Evolutionary conservation across 495 filamentous ascomycete genomes (phyloP).

Genomic region (Clavariopsis aquatica): DNA sequence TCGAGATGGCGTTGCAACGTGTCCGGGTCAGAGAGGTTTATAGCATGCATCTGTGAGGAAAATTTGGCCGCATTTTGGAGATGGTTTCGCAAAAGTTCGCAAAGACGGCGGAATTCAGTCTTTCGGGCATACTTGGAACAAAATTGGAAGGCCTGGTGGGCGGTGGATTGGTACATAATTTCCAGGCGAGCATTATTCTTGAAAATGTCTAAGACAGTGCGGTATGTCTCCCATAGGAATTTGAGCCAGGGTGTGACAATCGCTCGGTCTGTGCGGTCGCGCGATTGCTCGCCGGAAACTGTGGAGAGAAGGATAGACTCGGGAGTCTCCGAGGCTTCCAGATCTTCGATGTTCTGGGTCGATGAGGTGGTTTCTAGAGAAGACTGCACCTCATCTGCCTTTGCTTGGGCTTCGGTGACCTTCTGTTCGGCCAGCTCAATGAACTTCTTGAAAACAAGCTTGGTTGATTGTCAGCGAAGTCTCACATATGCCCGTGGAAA

Average conservation of each 20-base stretch:
- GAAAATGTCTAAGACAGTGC: constrained; percentile 95
- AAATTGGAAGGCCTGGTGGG: constrained; percentile 97
- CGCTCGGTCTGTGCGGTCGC: constrained; percentile 93
- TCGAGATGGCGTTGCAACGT: constrained; percentile 96
- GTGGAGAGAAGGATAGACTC: constrained; percentile 97
- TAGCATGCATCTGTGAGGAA: constrained; percentile 97
- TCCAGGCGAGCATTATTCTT: constrained; percentile 98
- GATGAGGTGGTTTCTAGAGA: constrained; percentile 70
- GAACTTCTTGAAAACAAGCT: constrained; percentile 92
- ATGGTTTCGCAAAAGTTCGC: constrained; percentile 96
- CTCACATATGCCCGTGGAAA: background rate
- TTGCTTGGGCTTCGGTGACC: constrained; percentile 92
- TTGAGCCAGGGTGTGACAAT: constrained; percentile 99
- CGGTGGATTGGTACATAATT: constrained; percentile 96
- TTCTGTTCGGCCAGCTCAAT: constrained; percentile 96
- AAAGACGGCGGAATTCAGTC: constrained; percentile 97
- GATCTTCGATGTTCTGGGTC: constrained; percentile 81
- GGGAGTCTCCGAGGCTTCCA: constrained; percentile 95
- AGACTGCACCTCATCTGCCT: constrained; percentile 92
- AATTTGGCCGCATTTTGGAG: constrained; percentile 99
- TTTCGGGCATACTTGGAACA: constrained; percentile 97
- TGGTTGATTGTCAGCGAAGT: constrained; percentile 34
- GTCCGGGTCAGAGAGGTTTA: constrained; percentile 96
- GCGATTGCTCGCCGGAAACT: constrained; percentile 95
- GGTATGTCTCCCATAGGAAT: constrained; percentile 99